phyloP scores from a whole-genome alignment of 164 flowering plant species.

The Berberis thunbergii region DNA sequence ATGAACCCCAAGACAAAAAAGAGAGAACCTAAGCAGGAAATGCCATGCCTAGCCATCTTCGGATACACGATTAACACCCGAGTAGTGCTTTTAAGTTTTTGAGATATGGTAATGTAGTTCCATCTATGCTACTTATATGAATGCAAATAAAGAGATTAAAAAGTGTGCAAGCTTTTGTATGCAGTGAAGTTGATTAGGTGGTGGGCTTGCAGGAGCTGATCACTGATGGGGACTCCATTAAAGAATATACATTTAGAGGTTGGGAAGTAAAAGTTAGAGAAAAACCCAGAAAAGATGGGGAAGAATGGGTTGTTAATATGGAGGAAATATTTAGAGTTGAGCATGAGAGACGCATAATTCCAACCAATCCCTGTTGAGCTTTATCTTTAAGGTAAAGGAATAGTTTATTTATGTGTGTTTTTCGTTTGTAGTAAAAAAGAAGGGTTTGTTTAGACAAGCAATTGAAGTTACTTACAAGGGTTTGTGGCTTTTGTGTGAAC shows the following conservation, averaged over 20 bases:
- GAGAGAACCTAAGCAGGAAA: conserved; percentile 1
- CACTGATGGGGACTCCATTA: conserved; percentile 2
- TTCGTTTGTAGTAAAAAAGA: neutral
- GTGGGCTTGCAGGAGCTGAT: neutral
- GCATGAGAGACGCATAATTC: conserved; percentile 1
- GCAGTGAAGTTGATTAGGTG: conserved; percentile 5
- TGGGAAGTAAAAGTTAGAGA: neutral
- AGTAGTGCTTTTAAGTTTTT: neutral
- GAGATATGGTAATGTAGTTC: conserved; percentile 1
- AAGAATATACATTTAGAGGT: neutral
- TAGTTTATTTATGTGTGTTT: neutral
- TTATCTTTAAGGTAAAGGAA: conserved; percentile 22
- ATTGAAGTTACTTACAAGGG: neutral
- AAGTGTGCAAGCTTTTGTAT: conserved; percentile 17
- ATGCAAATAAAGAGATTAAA: neutral
- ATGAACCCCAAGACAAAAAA: conserved; percentile 17
- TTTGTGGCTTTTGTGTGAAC: neutral
- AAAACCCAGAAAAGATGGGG: neutral
- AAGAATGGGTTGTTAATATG: neutral
- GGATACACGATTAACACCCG: neutral
- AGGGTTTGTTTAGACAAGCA: neutral
- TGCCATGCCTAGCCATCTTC: conserved; percentile 9
- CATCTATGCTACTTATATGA: conserved; percentile 2
- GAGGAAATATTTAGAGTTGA: neutral
- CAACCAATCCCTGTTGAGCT: conserved; percentile 5